Evolutionary conservation across 2,329 filamentous ascomycete species (phyloP).

Genomic region (Cercospora beticola): DNA sequence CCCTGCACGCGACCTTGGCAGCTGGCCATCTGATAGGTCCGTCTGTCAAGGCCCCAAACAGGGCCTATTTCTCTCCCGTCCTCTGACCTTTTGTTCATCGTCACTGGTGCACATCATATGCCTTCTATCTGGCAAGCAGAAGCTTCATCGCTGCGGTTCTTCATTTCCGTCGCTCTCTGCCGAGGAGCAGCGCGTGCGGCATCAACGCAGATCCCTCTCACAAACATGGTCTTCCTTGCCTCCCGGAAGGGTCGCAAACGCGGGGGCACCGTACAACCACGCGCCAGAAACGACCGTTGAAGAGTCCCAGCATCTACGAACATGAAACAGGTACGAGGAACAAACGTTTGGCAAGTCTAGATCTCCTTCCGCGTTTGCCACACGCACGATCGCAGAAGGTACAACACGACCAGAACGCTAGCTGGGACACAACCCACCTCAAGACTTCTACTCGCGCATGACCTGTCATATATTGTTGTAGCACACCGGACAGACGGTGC

Average conservation of each 20-base stretch:
- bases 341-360: neutral
- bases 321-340: neutral
- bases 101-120: slow-evolving; percentile 8
- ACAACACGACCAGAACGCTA: neutral
- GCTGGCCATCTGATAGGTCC: slow-evolving; percentile 6
- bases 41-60: neutral
- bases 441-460: neutral
- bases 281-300: slow-evolving; percentile 2
- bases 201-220: neutral
- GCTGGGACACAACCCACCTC: neutral
- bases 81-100: slow-evolving; percentile 16
- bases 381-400: neutral
- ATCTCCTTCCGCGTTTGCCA: neutral
- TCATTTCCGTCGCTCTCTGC: neutral
- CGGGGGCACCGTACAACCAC: neutral
- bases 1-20: slow-evolving; percentile 3
- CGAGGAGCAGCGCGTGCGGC: neutral
- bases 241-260: neutral
- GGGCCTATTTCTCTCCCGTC: neutral
- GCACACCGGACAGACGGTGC: neutral
- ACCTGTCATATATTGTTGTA: neutral
- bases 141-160: neutral
- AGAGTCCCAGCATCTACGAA: neutral
- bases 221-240: neutral
- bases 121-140: neutral